Percentiles rank a stretch among this genome's conserved stretches.
phyloP scores from a whole-genome alignment of 1,139 yeast genomes.

The Scheffersomyces lignicola region DNA sequence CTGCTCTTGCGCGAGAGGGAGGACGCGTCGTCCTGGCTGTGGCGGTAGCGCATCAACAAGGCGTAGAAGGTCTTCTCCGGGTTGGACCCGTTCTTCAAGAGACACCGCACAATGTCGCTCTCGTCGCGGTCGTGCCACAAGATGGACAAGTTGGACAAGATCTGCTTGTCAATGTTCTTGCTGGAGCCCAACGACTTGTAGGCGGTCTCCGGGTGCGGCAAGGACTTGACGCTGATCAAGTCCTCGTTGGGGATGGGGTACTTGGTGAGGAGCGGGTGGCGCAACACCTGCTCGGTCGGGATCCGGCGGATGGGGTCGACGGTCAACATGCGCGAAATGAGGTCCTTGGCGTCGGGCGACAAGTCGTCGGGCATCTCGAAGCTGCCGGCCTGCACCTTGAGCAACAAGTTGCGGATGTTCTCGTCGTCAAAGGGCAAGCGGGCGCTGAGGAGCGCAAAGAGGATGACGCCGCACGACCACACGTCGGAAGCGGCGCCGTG shows the following conservation, averaged over 20 bases:
- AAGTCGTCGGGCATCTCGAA: slow-evolving; percentile 72
- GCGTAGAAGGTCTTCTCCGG: slow-evolving; percentile 79
- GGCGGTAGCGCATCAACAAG: slow-evolving; percentile 55
- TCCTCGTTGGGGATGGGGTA: slow-evolving; percentile 56
- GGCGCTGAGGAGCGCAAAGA: slow-evolving; percentile 76
- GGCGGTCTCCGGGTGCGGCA: slow-evolving; percentile 66
- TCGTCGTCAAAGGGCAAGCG: slow-evolving; percentile 83
- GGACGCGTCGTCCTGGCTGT: slow-evolving; percentile 38
- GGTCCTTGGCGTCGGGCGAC: slow-evolving; percentile 67
- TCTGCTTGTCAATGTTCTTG: slow-evolving; percentile 60
- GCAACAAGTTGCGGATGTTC: slow-evolving; percentile 64
- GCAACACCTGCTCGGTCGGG: slow-evolving; percentile 70
- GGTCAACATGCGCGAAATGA: slow-evolving; percentile 68
- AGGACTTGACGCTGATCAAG: slow-evolving; percentile 49
- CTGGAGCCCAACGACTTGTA: slow-evolving; percentile 46
- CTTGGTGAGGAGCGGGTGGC: slow-evolving; percentile 72
- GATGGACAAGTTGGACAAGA: slow-evolving; percentile 66
- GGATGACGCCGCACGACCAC: slow-evolving; percentile 84
- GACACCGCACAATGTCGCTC: slow-evolving; percentile 52
- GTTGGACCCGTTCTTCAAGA: slow-evolving; percentile 58
- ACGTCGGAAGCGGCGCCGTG: slow-evolving; percentile 85
- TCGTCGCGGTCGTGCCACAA: slow-evolving; percentile 73
- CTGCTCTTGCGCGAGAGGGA: slow-evolving; percentile 21
- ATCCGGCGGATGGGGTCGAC: slow-evolving; percentile 80
- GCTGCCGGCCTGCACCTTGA: slow-evolving; percentile 74